phyloP scores from a whole-genome alignment of 441 rosid species.

The Flueggea neowawraea region DNA sequence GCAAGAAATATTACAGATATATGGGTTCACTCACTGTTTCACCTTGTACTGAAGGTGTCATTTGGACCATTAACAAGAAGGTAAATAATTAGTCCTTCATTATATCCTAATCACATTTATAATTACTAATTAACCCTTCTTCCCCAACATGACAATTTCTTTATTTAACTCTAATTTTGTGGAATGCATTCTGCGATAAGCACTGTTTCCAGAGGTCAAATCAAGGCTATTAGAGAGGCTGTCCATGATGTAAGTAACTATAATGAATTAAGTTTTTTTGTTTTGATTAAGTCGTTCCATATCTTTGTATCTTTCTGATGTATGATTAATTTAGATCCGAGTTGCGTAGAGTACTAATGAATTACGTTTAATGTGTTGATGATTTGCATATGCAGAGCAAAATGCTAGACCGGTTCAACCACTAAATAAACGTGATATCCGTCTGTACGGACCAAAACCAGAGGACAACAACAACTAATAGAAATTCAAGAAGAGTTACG shows the following conservation, averaged over 20 bases:
- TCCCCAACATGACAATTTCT: no score
- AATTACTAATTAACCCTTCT: no score
- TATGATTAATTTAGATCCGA: no score
- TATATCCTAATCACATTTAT: no score
- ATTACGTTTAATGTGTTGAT: not conserved
- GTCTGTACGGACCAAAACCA: slow-evolving; percentile 14
- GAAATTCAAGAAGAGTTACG: no score
- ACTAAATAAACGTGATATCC: slow-evolving; percentile 27
- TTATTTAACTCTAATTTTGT: not conserved
- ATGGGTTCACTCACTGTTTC: slow-evolving; percentile 63
- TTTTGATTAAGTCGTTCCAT: no score
- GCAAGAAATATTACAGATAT: slow-evolving; percentile 42
- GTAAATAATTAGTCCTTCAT: slow-evolving; percentile 15
- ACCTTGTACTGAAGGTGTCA: slow-evolving; percentile 64
- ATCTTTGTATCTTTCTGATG: no score
- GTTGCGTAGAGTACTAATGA: no score
- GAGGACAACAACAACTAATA: not conserved
- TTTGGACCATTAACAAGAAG: slow-evolving; percentile 47
- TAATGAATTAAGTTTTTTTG: no score
- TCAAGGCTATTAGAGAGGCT: slow-evolving; percentile 31
- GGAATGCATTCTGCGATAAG: slow-evolving; percentile 13
- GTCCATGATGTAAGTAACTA: slow-evolving; percentile 49
- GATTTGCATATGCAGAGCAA: slow-evolving; percentile 36
- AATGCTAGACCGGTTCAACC: slow-evolving; percentile 60
- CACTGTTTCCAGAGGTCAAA: slow-evolving; percentile 42